A percentile compares a stretch with the other conserved stretches of the same genome.
Evolutionary conservation across 805 yeast genomes (phyloP).

Genomic region (Priceomyces castillae): DNA sequence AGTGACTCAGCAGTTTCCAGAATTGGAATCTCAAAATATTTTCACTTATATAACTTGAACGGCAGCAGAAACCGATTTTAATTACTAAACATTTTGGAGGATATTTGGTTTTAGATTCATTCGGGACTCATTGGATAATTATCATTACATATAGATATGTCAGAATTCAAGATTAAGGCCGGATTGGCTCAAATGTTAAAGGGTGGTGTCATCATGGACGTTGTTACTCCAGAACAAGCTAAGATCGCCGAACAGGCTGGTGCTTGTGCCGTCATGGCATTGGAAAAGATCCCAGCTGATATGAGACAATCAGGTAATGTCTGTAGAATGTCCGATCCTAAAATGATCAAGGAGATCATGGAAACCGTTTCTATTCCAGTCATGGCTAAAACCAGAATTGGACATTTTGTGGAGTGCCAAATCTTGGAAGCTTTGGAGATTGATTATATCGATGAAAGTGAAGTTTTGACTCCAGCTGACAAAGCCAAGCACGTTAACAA

Average conservation of each 20-base stretch:
- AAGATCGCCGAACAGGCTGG: constrained; percentile 78
- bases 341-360: constrained; percentile 74
- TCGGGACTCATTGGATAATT: too few relatives aligned
- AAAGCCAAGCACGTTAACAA: constrained; percentile 62
- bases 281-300: constrained; percentile 82
- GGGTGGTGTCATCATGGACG: constrained; percentile 75
- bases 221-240: constrained; percentile 79
- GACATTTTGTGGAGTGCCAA: constrained; percentile 81
- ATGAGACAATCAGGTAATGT: constrained; percentile 80
- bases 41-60: too few relatives aligned
- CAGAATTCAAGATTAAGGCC: constrained; percentile 56
- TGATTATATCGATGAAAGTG: constrained; percentile 82
- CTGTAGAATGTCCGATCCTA: constrained; percentile 83
- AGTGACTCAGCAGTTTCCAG: too few relatives aligned
- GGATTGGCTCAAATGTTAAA: constrained; percentile 86
- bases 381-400: constrained; percentile 85
- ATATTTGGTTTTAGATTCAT: too few relatives aligned
- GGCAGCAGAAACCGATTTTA: too few relatives aligned
- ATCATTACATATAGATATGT: constrained; percentile 15
- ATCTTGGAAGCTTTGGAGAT: constrained; percentile 66
- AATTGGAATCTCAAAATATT: too few relatives aligned
- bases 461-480: constrained; percentile 82
- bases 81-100: too few relatives aligned
- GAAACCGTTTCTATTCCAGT: constrained; percentile 68
- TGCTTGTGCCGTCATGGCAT: constrained; percentile 88